Percentiles rank a stretch among this genome's conserved stretches.
Evolutionary conservation across 208 protist genomes (phyloP).

Genomic region (Acanthamoeba royreba): DNA sequence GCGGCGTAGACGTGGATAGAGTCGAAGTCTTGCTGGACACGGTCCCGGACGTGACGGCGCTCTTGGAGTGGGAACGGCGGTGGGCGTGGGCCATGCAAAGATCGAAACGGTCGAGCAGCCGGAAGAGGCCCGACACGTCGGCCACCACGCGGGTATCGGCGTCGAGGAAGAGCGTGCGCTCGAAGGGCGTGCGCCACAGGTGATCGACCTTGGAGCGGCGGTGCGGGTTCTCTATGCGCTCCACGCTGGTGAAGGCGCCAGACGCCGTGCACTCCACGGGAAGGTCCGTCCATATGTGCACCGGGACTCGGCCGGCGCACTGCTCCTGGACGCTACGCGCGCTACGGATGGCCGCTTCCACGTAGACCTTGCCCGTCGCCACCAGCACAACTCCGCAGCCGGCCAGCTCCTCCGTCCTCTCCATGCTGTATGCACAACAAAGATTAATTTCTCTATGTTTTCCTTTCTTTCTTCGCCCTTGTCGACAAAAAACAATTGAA

Average conservation of each 20-base stretch:
- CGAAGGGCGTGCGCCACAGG: slow-evolving; percentile 14
- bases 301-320: not conserved
- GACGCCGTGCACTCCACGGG: not conserved
- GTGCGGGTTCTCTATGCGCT: slow-evolving; percentile 4
- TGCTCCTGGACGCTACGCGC: not conserved
- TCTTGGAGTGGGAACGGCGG: not conserved
- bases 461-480: too few relatives aligned
- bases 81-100: not conserved
- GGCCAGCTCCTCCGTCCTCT: not conserved
- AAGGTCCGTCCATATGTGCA: not conserved
- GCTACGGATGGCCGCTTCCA: not conserved
- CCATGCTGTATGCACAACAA: not conserved
- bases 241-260: not conserved
- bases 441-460: too few relatives aligned
- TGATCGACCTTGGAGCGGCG: slow-evolving; percentile 5
- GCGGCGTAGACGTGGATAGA: not conserved
- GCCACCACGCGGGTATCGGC: slow-evolving; percentile 5
- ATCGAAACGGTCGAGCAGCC: not conserved
- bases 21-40: not conserved
- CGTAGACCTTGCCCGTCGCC: not conserved
- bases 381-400: not conserved
- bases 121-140: not conserved
- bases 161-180: not conserved
- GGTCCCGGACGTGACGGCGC: not conserved
- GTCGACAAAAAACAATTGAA: too few relatives aligned